Conservation (phyloP, 352 stramenopile genomes). For the Plasmopara muralis region DNA sequence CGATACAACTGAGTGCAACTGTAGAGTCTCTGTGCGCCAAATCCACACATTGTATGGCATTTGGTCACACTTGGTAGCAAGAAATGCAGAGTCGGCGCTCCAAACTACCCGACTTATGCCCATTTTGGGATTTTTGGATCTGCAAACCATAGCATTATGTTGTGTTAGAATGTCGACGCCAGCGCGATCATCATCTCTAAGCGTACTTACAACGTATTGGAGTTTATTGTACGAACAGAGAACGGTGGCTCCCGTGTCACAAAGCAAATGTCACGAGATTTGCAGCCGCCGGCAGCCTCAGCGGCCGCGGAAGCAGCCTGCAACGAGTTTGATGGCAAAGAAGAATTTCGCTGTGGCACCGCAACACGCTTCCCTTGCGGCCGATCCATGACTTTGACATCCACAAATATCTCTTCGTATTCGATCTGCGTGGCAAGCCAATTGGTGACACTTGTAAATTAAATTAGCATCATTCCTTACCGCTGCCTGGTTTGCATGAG, state of each 20-base stretch:
- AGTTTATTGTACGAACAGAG: slow-evolving; percentile 55
- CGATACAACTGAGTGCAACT: slow-evolving; percentile 54
- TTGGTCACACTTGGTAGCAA: slow-evolving; percentile 73
- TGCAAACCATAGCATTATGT: slow-evolving; percentile 13
- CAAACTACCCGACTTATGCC: slow-evolving; percentile 58
- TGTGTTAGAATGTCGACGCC: neutral
- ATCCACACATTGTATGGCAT: slow-evolving; percentile 85
- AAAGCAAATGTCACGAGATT: slow-evolving; percentile 55
- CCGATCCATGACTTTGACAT: slow-evolving; percentile 41
- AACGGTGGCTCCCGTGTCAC: slow-evolving; percentile 61
- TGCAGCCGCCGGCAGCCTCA: slow-evolving; percentile 44
- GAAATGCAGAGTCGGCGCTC: slow-evolving; percentile 60
- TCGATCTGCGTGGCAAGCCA: slow-evolving; percentile 33
- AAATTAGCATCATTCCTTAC: slow-evolving; percentile 14
- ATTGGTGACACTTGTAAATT: neutral
- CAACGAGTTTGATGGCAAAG: slow-evolving; percentile 47
- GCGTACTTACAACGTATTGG: slow-evolving; percentile 56
- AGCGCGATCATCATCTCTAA: neutral
- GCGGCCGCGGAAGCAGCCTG: slow-evolving; percentile 52
- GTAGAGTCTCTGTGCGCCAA: slow-evolving; percentile 71
- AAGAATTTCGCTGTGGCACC: slow-evolving; percentile 29
- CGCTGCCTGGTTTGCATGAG: slow-evolving; percentile 39
- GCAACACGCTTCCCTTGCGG: slow-evolving; percentile 55
- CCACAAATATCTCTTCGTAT: slow-evolving; percentile 60
- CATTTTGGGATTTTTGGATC: slow-evolving; percentile 66